Conservation (phyloP, 2,329 filamentous ascomycete genomes). For the Ilyonectria destructans region DNA sequence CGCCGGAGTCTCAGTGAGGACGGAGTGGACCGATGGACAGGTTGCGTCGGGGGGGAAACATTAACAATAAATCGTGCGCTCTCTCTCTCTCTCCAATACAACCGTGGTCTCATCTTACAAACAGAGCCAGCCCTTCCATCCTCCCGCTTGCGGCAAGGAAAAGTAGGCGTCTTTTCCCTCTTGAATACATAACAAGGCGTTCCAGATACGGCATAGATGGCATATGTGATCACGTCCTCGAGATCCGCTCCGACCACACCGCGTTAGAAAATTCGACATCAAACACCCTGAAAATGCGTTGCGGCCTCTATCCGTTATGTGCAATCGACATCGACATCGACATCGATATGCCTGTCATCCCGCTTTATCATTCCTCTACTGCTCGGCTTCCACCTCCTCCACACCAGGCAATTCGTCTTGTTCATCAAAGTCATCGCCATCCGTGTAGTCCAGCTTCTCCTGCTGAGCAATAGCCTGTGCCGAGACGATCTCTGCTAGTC, state of each 20-base stretch:
- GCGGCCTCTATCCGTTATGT: constrained; percentile 50
- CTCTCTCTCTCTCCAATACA: constrained; percentile 21
- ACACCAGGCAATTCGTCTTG: constrained; percentile 67
- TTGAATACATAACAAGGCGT: constrained; percentile 46
- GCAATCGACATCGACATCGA: constrained; percentile 44
- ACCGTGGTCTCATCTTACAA: constrained; percentile 45
- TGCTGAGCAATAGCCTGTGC: constrained; percentile 97
- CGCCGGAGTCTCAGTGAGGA: background rate
- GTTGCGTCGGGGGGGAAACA: constrained; percentile 14
- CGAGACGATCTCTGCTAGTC: constrained; percentile 97
- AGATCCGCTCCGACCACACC: constrained; percentile 47
- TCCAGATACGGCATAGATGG: constrained; percentile 43
- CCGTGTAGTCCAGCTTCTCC: constrained; percentile 80
- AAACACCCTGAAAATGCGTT: constrained; percentile 51
- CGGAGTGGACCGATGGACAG: background rate
- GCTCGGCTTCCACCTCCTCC: constrained; percentile 62
- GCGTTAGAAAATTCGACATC: constrained; percentile 49
- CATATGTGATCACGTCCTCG: constrained; percentile 36
- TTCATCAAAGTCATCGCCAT: constrained; percentile 63
- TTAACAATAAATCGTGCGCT: constrained; percentile 32
- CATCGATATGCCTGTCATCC: constrained; percentile 31
- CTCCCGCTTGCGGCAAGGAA: constrained; percentile 40
- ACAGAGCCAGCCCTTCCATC: constrained; percentile 37
- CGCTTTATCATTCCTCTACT: constrained; percentile 48
- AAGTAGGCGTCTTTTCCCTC: constrained; percentile 34